These are phyloP conservation scores for Spathaspora passalidarum DNA, from an alignment of 805 yeast genomes.

Conservation along the genomic window DNA sequence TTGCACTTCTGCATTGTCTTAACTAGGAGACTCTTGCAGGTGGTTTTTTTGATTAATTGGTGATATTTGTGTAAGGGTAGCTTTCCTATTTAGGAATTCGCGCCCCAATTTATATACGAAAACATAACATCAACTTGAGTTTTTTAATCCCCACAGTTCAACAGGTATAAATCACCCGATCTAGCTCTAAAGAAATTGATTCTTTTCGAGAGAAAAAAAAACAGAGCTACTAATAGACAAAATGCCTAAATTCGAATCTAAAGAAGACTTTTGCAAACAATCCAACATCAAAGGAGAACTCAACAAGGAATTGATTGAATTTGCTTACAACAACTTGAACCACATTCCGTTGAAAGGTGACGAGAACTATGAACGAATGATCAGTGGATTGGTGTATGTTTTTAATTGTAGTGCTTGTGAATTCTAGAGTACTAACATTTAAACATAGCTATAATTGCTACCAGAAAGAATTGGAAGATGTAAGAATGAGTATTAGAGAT, in stretches of 20 bases:
- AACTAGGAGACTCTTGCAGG: too few species aligned
- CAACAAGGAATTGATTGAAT: conserved; percentile 11
- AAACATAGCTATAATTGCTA: conserved; percentile 8
- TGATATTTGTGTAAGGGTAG: background rate
- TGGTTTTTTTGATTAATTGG: too few species aligned
- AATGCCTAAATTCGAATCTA: conserved; percentile 8
- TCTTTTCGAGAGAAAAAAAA: too few species aligned
- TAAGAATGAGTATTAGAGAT: conserved; percentile 11
- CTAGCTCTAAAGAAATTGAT: too few species aligned
- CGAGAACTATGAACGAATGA: conserved; percentile 16
- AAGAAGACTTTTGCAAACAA: conserved; percentile 12
- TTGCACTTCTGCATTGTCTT: too few species aligned
- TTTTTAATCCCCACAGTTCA: background rate
- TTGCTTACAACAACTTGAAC: conserved; percentile 11
- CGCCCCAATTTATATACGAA: background rate
- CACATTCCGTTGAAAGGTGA: conserved; percentile 12
- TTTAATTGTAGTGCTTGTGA: background rate
- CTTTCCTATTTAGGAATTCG: background rate
- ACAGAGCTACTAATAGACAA: too few species aligned
- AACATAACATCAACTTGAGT: too few species aligned
- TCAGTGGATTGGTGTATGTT: conserved; percentile 14
- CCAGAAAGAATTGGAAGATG: conserved; percentile 9
- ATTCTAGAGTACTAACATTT: conserved; percentile 5
- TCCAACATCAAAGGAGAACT: conserved; percentile 8
- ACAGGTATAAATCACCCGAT: background rate